Percentiles rank a stretch among this genome's conserved stretches.
Evolutionary conservation across 1,284 basidiomycete genomes (phyloP).

Genomic region (Tausonia pullulans): DNA sequence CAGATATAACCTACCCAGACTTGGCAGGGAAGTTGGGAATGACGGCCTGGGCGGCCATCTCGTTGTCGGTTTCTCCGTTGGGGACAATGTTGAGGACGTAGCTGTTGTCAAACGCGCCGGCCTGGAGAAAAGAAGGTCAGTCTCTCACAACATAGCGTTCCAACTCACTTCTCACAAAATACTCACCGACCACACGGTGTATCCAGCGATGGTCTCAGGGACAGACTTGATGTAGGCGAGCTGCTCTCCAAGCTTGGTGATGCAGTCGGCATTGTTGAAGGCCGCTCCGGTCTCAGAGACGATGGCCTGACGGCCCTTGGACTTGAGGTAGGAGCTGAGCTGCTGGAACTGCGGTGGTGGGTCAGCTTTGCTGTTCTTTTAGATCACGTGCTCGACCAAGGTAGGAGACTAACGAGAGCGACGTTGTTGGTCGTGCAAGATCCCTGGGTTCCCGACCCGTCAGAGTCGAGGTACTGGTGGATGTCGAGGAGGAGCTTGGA

Average conservation of each 20-base stretch:
- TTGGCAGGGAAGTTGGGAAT: conserved; percentile 28
- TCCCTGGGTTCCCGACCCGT: conserved; percentile 46
- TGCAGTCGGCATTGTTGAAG: conserved; percentile 28
- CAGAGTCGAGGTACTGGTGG: conserved; percentile 51
- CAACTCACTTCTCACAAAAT: background rate
- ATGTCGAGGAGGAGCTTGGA: conserved; percentile 50
- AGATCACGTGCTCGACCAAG: no score
- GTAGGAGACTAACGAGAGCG: conserved; percentile 25
- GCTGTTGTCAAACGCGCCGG: conserved; percentile 24
- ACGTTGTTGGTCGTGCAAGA: conserved; percentile 36
- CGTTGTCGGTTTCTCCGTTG: conserved; percentile 22
- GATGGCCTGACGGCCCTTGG: conserved; percentile 46
- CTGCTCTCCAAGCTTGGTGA: conserved; percentile 31
- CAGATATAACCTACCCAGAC: no score
- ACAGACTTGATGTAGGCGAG: conserved; percentile 41
- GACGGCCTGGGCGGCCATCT: conserved; percentile 24
- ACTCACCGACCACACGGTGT: conserved; percentile 40
- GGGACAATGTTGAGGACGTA: conserved; percentile 27
- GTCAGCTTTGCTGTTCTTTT: no score
- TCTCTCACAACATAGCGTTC: background rate
- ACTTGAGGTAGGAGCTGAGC: conserved; percentile 41
- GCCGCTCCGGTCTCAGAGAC: conserved; percentile 50
- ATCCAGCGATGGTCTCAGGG: conserved; percentile 39
- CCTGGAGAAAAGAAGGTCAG: conserved; percentile 13
- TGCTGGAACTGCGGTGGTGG: conserved; percentile 39